These are phyloP conservation scores for Umbelopsis ramanniana DNA, from an alignment of 192 early-diverging fungal species.

Conservation along the genomic window DNA sequence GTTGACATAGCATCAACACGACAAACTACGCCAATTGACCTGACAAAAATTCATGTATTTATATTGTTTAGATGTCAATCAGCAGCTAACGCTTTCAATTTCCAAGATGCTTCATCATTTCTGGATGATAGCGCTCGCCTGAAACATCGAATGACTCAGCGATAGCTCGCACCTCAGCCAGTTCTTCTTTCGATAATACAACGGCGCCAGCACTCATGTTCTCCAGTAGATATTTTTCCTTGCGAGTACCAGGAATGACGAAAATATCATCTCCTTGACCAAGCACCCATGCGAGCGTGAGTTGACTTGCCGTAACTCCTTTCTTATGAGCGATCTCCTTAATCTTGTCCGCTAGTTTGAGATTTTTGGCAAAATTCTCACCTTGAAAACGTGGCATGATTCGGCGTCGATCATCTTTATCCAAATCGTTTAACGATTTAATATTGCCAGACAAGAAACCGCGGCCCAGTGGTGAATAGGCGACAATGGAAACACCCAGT, in stretches of 20 bases:
- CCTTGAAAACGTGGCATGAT: conserved; percentile 57
- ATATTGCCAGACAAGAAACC: conserved; percentile 70
- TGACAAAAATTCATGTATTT: too few relatives aligned
- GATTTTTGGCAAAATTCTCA: conserved; percentile 65
- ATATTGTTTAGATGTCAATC: neutral
- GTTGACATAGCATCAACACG: too few relatives aligned
- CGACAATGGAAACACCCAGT: conserved; percentile 63
- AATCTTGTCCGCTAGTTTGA: conserved; percentile 59
- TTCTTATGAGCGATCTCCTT: conserved; percentile 57
- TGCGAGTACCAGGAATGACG: conserved; percentile 60
- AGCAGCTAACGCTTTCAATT: conserved; percentile 13
- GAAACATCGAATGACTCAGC: conserved; percentile 16
- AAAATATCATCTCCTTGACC: conserved; percentile 37
- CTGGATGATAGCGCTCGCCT: conserved; percentile 14
- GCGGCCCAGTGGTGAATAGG: conserved; percentile 68
- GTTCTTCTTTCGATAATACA: conserved; percentile 39
- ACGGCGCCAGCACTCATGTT: conserved; percentile 42
- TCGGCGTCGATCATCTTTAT: conserved; percentile 54
- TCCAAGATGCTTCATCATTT: conserved; percentile 20
- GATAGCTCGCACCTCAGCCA: conserved; percentile 35
- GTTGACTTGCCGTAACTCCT: conserved; percentile 54
- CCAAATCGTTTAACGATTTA: conserved; percentile 54
- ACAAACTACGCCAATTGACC: too few relatives aligned
- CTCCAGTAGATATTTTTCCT: conserved; percentile 45
- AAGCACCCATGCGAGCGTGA: conserved; percentile 70